These are phyloP conservation scores for Lignosus rhinocerotis DNA, from an alignment of 1,284 basidiomycete genomes.

Conservation along the genomic window DNA sequence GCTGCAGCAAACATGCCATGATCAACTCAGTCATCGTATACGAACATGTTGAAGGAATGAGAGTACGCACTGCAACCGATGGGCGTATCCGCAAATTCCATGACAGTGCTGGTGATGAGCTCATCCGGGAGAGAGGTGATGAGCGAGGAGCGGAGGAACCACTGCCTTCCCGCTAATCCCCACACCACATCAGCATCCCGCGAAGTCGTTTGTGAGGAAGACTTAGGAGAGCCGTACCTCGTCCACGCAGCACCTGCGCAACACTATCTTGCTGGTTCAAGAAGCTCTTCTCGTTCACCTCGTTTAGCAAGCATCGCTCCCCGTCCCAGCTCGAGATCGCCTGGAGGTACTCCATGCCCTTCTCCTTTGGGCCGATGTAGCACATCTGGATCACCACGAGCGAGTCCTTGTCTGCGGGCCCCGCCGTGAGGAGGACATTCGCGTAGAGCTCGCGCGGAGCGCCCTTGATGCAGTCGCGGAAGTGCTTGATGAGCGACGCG, in stretches of 20 bases:
- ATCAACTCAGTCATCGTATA: not conserved
- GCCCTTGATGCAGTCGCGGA: constrained; percentile 89
- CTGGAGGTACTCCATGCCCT: constrained; percentile 77
- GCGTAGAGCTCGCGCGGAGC: constrained; percentile 86
- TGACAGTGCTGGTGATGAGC: constrained; percentile 79
- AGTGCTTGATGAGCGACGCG: constrained; percentile 85
- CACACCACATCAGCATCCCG: not conserved
- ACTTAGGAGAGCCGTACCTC: constrained; percentile 45
- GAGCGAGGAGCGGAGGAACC: constrained; percentile 85
- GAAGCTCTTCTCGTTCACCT: constrained; percentile 88
- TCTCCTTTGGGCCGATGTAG: constrained; percentile 73
- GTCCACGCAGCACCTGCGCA: constrained; percentile 83
- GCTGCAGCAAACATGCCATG: constrained; percentile 43
- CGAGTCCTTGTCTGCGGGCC: constrained; percentile 77
- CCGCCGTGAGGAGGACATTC: constrained; percentile 87
- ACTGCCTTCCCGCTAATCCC: constrained; percentile 69
- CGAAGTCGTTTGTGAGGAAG: not conserved
- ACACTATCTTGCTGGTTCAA: constrained; percentile 88
- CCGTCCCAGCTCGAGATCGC: constrained; percentile 88
- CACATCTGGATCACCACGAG: constrained; percentile 90
- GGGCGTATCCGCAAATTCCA: constrained; percentile 78
- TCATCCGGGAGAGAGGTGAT: constrained; percentile 84
- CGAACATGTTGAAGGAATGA: not conserved
- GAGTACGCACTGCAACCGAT: constrained; percentile 73
- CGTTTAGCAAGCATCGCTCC: constrained; percentile 78